Evolutionary conservation across 352 stramenopile species (phyloP), one percentile per base, ranked within the genome.

Genomic region (Aphanomyces invadans): DNA sequence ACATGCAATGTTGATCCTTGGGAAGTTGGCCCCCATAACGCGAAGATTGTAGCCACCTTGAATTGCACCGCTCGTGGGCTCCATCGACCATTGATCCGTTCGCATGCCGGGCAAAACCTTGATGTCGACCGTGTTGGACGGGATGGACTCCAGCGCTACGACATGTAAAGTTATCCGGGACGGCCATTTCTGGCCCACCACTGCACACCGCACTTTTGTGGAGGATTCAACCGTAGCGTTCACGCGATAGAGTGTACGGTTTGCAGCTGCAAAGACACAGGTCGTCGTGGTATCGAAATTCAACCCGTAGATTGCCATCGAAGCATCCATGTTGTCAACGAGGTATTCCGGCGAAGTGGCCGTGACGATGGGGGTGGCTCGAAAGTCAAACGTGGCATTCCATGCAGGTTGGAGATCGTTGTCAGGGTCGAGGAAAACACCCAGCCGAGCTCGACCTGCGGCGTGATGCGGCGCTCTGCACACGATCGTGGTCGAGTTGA

Each of bases 311-410:
- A 73, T 38, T 17, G 31, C 31, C 32, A 75, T 44, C 1, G 52
- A 65, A n/a, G 42, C 29, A 2, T 25, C 21, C 2, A 38, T 11
- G 0, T 56, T 56, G 7, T 71, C 56, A n/a, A 75, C 33, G 11
- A 53, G 60, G 2, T 53, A 55, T 12, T 46, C 21, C 32, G 67
- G 71, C 21, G 19, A 11, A 12, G 73, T 38, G 9, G 25, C 9
- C 0, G 46, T 17, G 1, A 73, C 36, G 10, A 59, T 1, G 1
- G 71, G 71, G 0, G 57, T 55, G 25, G 42, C 38, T 9, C 59
- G 21, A 31, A 69, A 75, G 7, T 32, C 69, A 42, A 75, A 75
- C 12, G 15, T 7, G 0, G 56, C 44, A 5, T 28, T 54, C 46
- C 46, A 54, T 12, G 9, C 19, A 10, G 23, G 23, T n/a, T n/a